Conservation (phyloP, 768 basidiomycete species). For the Naganishia vishniacii region DNA sequence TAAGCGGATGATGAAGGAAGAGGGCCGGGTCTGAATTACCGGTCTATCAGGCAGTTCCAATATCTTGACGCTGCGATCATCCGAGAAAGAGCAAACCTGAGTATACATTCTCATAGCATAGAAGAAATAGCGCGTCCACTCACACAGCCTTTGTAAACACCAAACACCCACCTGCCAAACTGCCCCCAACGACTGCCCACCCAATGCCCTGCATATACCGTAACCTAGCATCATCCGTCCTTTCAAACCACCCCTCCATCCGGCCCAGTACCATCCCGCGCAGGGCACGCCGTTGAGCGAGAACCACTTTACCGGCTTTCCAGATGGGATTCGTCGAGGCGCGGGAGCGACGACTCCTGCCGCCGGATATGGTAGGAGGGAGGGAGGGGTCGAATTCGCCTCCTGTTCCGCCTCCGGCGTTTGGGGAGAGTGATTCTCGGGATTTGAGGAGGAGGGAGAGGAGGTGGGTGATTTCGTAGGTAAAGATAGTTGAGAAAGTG, state of each 20-base stretch:
- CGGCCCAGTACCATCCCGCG: slow-evolving; percentile 53
- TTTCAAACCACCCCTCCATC: slow-evolving; percentile 68
- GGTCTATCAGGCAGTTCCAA: slow-evolving; percentile 44
- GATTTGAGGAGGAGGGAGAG: slow-evolving; percentile 69
- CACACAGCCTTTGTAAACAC: slow-evolving; percentile 76
- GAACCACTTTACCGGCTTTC: slow-evolving; percentile 2
- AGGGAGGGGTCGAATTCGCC: slow-evolving; percentile 23
- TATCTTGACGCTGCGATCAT: slow-evolving; percentile 62
- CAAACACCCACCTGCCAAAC: slow-evolving; percentile 78
- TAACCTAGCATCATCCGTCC: slow-evolving; percentile 75
- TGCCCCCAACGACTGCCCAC: slow-evolving; percentile 89
- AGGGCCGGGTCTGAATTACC: neutral
- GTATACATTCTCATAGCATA: too few species aligned
- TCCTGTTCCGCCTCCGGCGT: too few species aligned
- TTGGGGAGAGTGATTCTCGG: slow-evolving; percentile 63
- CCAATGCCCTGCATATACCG: slow-evolving; percentile 88
- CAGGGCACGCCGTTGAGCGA: slow-evolving; percentile 51
- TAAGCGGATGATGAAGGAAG: neutral
- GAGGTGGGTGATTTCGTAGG: slow-evolving; percentile 64
- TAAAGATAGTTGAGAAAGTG: slow-evolving; percentile 60
- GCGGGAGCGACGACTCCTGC: neutral
- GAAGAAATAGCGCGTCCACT: too few species aligned
- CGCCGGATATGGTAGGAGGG: slow-evolving; percentile 8
- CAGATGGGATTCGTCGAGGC: neutral
- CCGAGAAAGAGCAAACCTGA: too few species aligned